phyloP scores from a whole-genome alignment of 164 flowering plant species.

The Pachysandra terminalis region DNA sequence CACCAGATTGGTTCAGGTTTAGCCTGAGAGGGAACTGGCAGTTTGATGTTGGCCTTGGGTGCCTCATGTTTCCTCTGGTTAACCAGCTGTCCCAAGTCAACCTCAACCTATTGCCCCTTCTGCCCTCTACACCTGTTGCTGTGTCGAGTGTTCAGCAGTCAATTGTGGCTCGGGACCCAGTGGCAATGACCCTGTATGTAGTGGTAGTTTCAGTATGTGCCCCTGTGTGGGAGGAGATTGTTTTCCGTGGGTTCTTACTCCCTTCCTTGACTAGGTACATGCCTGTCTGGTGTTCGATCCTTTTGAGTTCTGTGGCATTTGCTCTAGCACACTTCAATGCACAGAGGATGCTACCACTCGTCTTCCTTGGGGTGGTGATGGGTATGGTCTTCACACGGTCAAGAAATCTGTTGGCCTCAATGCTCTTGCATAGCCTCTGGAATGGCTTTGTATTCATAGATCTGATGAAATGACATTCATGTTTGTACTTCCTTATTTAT shows the following conservation, averaged over 20 bases:
- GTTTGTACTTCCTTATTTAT: conserved; percentile 1
- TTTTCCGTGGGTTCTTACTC: conserved; percentile 90
- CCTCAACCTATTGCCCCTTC: conserved; percentile 64
- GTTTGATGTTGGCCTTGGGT: too few species aligned
- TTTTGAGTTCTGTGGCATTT: conserved; percentile 80
- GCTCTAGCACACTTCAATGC: conserved; percentile 93
- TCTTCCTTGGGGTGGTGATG: too few species aligned
- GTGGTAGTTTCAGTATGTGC: conserved; percentile 89
- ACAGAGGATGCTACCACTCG: conserved; percentile 87
- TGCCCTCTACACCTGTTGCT: conserved; percentile 69
- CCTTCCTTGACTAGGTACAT: conserved; percentile 92
- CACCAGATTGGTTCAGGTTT: conserved; percentile 83
- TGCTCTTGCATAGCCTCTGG: too few species aligned
- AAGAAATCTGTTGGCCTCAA: too few species aligned
- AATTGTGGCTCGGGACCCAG: conserved; percentile 85
- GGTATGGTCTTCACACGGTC: too few species aligned
- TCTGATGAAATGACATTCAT: conserved; percentile 59
- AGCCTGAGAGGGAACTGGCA: conserved; percentile 79
- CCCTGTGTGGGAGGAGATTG: conserved; percentile 95
- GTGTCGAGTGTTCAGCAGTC: conserved; percentile 92
- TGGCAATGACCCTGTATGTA: conserved; percentile 90
- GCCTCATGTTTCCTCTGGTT: conserved; percentile 91
- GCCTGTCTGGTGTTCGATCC: conserved; percentile 93
- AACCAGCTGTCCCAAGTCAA: conserved; percentile 86
- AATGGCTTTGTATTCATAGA: conserved; percentile 91